phyloP scores from a whole-genome alignment of 495 filamentous ascomycete species.

The Xylaria palmicola region DNA sequence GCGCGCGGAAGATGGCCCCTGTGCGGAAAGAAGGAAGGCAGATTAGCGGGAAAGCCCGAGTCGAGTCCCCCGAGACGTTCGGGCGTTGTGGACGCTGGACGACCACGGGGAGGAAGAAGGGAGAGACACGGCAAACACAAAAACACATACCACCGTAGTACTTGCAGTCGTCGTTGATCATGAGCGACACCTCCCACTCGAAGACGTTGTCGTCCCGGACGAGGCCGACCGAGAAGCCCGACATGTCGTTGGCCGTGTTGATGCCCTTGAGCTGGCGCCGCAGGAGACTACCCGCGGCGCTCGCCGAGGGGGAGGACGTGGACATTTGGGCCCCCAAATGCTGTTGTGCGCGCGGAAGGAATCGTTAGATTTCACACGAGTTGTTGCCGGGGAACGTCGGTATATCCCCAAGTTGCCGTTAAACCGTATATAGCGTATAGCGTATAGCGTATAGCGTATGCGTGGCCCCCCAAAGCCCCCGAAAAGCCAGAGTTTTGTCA shows the following conservation, averaged over 20 bases:
- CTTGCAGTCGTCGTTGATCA: slow-evolving; percentile 96
- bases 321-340: background rate
- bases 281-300: slow-evolving; percentile 68
- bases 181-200: slow-evolving; percentile 98
- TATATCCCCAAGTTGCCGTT: no score
- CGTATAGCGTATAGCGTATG: no score
- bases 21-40: no score
- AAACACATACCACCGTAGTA: slow-evolving; percentile 74
- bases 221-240: slow-evolving; percentile 89
- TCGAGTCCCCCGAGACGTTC: no score
- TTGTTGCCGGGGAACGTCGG: no score
- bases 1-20: slow-evolving; percentile 89
- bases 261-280: slow-evolving; percentile 87
- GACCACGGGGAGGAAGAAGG: background rate
- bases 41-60: no score
- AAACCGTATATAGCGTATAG: no score
- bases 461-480: no score
- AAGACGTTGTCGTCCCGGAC: slow-evolving; percentile 87
- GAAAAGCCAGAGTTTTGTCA: no score
- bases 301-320: background rate
- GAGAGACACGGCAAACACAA: background rate
- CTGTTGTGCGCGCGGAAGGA: no score
- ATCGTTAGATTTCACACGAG: no score
- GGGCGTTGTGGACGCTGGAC: no score
- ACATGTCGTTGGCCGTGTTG: slow-evolving; percentile 86